phyloP scores from a whole-genome alignment of 805 yeast species.

The Monosporozyma aerobia region DNA sequence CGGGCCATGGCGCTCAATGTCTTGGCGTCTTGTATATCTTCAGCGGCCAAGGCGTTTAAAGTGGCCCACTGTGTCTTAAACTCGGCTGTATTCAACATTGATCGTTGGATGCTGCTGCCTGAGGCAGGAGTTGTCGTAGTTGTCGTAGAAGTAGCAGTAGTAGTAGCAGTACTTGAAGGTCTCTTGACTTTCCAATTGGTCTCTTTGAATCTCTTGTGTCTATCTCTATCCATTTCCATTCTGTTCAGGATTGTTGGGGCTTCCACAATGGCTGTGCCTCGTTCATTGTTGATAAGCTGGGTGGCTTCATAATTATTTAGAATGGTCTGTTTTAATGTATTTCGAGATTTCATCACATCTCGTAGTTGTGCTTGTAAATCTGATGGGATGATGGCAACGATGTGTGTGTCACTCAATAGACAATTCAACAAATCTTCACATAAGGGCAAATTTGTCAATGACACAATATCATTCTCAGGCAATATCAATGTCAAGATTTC shows the following conservation, averaged over 20 bases:
- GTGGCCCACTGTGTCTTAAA: constrained; percentile 2
- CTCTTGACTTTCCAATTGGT: constrained; percentile 51
- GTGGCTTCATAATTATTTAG: constrained; percentile 7
- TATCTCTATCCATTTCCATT: constrained; percentile 89
- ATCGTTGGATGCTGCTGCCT: background rate
- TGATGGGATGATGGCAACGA: background rate
- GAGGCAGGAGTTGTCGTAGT: too few relatives aligned
- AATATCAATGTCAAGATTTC: background rate
- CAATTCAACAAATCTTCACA: background rate
- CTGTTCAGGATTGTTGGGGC: constrained; percentile 54
- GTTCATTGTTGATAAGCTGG: background rate
- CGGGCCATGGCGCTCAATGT: constrained; percentile 49
- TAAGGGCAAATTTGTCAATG: constrained; percentile 2
- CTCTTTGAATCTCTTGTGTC: constrained; percentile 80
- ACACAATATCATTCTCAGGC: constrained; percentile 3
- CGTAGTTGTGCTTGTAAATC: background rate
- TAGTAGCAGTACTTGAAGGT: constrained; percentile 4
- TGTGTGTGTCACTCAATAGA: background rate
- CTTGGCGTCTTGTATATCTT: constrained; percentile 42
- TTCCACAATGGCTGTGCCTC: constrained; percentile 12
- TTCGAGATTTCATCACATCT: background rate
- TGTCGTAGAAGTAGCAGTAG: too few relatives aligned
- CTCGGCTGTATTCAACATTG: constrained; percentile 16
- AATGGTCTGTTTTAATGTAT: constrained; percentile 1
- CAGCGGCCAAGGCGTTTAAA: constrained; percentile 23